phyloP scores from a whole-genome alignment of 2,329 filamentous ascomycete genomes.

The Phaeosphaeriaceae sp. region DNA sequence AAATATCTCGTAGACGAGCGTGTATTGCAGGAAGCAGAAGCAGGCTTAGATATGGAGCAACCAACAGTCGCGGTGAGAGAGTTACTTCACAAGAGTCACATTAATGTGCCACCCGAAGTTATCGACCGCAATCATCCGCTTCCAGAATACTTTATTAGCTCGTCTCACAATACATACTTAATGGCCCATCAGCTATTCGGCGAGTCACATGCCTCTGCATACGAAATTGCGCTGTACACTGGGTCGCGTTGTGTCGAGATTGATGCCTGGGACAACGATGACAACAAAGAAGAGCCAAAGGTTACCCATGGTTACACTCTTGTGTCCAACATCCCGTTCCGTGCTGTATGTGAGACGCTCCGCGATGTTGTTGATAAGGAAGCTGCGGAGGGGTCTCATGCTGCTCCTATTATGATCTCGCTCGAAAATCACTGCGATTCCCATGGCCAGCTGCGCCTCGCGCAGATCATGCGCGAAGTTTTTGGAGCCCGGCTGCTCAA shows the following conservation, averaged over 20 bases:
- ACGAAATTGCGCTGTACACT: slow-evolving; percentile 66
- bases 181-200: slow-evolving; percentile 73
- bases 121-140: slow-evolving; percentile 66
- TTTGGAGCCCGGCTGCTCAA: slow-evolving; percentile 66
- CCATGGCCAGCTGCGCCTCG: slow-evolving; percentile 66
- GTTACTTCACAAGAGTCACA: slow-evolving; percentile 64
- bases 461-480: slow-evolving; percentile 69
- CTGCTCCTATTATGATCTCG: slow-evolving; percentile 67
- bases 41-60: slow-evolving; percentile 54
- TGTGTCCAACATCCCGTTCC: slow-evolving; percentile 70
- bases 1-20: slow-evolving; percentile 62
- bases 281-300: slow-evolving; percentile 68
- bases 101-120: slow-evolving; percentile 61
- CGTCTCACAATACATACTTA: slow-evolving; percentile 76
- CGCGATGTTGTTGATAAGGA: slow-evolving; percentile 68
- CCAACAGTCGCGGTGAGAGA: slow-evolving; percentile 55
- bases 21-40: slow-evolving; percentile 58
- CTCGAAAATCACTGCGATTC: slow-evolving; percentile 71
- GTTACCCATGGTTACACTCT: slow-evolving; percentile 74
- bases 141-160: slow-evolving; percentile 74
- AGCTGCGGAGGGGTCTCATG: slow-evolving; percentile 53
- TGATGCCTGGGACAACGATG: slow-evolving; percentile 72
- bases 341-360: slow-evolving; percentile 69
- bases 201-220: slow-evolving; percentile 66
- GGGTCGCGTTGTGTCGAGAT: slow-evolving; percentile 76